Conservation (phyloP, 805 yeast genomes). For the Candida pseudofarinosa region DNA sequence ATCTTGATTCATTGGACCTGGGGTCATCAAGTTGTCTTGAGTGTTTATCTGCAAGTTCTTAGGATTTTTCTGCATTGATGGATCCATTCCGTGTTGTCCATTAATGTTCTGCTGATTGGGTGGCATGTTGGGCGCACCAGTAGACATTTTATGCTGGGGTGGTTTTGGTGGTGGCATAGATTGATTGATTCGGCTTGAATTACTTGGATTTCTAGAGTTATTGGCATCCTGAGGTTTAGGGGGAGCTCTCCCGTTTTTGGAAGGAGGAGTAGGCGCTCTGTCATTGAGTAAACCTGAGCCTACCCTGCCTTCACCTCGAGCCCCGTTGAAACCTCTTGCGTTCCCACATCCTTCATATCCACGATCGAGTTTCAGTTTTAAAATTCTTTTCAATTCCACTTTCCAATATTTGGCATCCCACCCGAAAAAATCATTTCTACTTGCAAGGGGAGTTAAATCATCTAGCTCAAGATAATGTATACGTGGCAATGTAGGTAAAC, state of each 20-base stretch:
- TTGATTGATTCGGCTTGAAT: too few relatives aligned
- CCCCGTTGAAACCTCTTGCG: slow-evolving; percentile 56
- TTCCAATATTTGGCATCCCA: slow-evolving; percentile 40
- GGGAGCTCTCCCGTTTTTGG: neutral
- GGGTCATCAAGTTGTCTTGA: neutral
- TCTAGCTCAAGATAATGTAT: slow-evolving; percentile 38
- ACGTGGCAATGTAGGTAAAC: slow-evolving; percentile 42
- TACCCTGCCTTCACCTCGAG: slow-evolving; percentile 22
- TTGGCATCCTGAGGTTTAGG: neutral
- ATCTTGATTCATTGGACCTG: slow-evolving; percentile 5
- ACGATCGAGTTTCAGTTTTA: slow-evolving; percentile 32
- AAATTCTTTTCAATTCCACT: slow-evolving; percentile 22
- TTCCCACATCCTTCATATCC: slow-evolving; percentile 80
- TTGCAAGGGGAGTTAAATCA: slow-evolving; percentile 24
- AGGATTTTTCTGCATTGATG: slow-evolving; percentile 6
- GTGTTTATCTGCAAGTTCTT: slow-evolving; percentile 12
- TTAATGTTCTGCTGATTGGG: too few relatives aligned
- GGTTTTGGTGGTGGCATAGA: neutral
- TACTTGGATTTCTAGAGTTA: neutral
- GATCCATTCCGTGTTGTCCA: neutral
- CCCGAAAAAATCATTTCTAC: slow-evolving; percentile 20
- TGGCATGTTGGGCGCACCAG: too few relatives aligned
- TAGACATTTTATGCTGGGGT: neutral
- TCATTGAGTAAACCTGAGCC: slow-evolving; percentile 34
- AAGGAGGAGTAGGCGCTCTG: slow-evolving; percentile 8